Evolutionary conservation across 2,329 filamentous ascomycete species (phyloP).

Genomic region (Monosporascus sp.): DNA sequence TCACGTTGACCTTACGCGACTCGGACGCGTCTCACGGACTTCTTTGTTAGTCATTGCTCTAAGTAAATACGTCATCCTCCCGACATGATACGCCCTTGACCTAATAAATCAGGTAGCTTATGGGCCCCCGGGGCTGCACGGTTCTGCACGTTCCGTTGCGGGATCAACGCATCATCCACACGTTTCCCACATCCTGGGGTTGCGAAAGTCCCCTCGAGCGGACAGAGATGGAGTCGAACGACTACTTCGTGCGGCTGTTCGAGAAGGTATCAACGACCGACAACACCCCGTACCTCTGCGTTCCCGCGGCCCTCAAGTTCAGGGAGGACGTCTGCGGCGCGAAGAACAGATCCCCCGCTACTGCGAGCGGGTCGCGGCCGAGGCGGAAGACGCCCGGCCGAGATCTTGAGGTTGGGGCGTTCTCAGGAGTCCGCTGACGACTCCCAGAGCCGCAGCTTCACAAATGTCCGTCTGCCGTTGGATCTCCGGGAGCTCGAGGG

Average conservation of each 20-base stretch:
- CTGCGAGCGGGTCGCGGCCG: conserved; percentile 42
- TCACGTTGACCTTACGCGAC: conserved; percentile 53
- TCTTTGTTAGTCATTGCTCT: conserved; percentile 65
- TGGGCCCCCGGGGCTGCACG: conserved; percentile 60
- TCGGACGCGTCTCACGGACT: conserved; percentile 57
- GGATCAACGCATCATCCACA: conserved; percentile 60
- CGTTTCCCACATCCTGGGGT: conserved; percentile 63
- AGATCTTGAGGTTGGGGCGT: conserved; percentile 46
- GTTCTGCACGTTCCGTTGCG: conserved; percentile 61
- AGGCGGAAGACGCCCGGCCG: conserved; percentile 50
- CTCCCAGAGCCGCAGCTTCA: no score
- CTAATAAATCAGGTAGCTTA: conserved; percentile 51
- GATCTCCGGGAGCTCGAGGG: conserved; percentile 16
- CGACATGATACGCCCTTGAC: not conserved
- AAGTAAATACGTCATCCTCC: conserved; percentile 33
- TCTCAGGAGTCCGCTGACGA: no score
- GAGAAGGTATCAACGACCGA: conserved; percentile 61
- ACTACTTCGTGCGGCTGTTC: conserved; percentile 54
- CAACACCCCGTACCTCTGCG: conserved; percentile 52
- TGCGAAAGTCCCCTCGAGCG: conserved; percentile 38
- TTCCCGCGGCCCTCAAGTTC: conserved; percentile 57
- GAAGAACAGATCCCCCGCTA: conserved; percentile 58
- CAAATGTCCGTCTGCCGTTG: no score
- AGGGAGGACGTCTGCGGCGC: conserved; percentile 52
- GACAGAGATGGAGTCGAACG: conserved; percentile 25